Conservation (phyloP, 768 basidiomycete genomes). For the Xerocomus brunneocitrinus region DNA sequence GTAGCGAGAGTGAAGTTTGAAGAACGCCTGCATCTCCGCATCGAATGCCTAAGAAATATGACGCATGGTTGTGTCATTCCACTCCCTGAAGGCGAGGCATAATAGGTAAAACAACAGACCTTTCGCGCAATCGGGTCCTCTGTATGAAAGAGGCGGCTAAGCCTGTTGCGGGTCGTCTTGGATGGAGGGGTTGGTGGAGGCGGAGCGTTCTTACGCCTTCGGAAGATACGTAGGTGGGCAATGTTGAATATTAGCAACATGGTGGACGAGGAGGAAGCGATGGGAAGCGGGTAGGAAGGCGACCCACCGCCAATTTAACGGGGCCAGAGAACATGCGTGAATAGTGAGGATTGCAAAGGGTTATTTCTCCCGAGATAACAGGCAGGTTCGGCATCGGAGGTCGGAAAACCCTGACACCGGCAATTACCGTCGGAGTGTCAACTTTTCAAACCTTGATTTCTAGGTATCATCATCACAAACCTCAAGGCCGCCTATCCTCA, state of each 20-base stretch:
- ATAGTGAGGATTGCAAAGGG: constrained; percentile 18
- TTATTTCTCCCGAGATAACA: background rate
- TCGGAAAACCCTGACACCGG: background rate
- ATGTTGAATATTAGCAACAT: constrained; percentile 31
- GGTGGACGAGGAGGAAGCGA: constrained; percentile 17
- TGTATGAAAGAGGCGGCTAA: constrained; percentile 61
- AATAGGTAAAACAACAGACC: constrained; percentile 33
- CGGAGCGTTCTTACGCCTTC: constrained; percentile 45
- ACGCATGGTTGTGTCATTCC: constrained; percentile 2
- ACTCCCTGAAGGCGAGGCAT: constrained; percentile 36
- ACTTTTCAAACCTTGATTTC: constrained; percentile 35
- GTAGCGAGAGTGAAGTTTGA: constrained; percentile 93
- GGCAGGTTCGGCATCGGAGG: background rate
- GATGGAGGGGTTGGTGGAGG: constrained; percentile 15
- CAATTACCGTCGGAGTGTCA: constrained; percentile 27
- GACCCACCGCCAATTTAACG: constrained; percentile 18
- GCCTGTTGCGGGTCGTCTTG: constrained; percentile 63
- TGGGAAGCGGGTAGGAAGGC: constrained; percentile 21
- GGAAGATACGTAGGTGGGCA: constrained; percentile 31
- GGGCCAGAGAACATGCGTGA: constrained; percentile 16
- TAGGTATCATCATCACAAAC: constrained; percentile 59
- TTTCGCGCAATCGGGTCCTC: constrained; percentile 53
- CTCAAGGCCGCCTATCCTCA: constrained; percentile 44
- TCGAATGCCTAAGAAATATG: constrained; percentile 52
- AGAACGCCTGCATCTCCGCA: constrained; percentile 95